Conservation (phyloP, 192 early-diverging fungal genomes). For the Backusella sp. region DNA sequence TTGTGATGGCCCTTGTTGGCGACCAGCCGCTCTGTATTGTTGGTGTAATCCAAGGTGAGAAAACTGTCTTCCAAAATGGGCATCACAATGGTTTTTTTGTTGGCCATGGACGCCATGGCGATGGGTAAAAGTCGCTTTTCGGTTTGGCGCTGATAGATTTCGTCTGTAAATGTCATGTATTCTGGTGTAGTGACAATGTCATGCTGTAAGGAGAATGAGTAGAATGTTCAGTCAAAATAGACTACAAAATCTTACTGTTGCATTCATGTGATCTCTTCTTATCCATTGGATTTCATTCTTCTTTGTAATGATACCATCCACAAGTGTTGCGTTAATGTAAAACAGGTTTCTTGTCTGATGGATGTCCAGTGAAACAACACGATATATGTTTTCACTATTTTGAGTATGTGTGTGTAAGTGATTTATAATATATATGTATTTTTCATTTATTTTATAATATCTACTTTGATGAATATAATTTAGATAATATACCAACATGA, state of each 20-base stretch:
- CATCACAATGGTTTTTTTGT: constrained; percentile 13
- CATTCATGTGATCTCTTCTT: neutral
- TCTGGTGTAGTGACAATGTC: neutral
- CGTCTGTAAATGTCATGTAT: constrained; percentile 27
- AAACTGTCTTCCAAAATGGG: neutral
- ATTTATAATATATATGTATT: neutral
- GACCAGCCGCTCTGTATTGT: neutral
- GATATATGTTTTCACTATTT: constrained; percentile 3
- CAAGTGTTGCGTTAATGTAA: constrained; percentile 10
- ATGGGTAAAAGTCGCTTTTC: constrained; percentile 6
- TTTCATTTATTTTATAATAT: neutral
- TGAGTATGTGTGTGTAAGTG: too few relatives aligned
- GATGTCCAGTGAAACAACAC: constrained; percentile 19
- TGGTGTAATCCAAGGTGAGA: constrained; percentile 22
- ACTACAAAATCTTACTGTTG: neutral
- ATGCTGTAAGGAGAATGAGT: neutral
- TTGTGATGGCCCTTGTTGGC: neutral
- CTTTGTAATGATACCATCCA: neutral
- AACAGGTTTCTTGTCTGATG: neutral
- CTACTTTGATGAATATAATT: constrained; percentile 21
- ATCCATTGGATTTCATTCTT: neutral
- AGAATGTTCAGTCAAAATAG: neutral
- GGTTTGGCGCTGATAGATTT: constrained; percentile 16
- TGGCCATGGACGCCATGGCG: neutral
- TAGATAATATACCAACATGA: constrained; percentile 9